Evolutionary conservation across 108 stramenopile species (phyloP).

Genomic region (Stephanodiscus minutulus): DNA sequence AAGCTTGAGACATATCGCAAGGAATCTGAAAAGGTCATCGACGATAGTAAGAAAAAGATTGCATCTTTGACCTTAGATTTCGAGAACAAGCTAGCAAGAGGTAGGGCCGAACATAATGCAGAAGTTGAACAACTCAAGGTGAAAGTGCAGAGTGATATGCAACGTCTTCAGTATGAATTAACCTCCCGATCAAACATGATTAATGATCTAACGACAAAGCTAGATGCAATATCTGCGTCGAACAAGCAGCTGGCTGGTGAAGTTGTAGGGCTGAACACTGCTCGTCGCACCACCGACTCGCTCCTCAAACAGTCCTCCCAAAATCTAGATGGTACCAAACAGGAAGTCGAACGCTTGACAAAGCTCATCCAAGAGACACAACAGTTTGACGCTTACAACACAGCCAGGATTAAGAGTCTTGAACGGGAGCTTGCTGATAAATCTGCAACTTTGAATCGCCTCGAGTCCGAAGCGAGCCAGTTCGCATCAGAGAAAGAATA

Average conservation of each 20-base stretch:
- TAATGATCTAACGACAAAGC: conserved; percentile 25
- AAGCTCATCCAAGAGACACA: conserved; percentile 11
- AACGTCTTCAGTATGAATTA: conserved; percentile 32
- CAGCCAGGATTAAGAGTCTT: conserved; percentile 16
- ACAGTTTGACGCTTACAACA: conserved; percentile 18
- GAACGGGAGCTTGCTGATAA: conserved; percentile 27
- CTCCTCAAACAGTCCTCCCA: conserved; percentile 21
- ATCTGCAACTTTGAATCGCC: conserved; percentile 20
- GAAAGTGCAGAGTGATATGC: conserved; percentile 26
- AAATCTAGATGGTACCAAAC: conserved; percentile 17
- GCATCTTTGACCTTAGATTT: conserved; percentile 16
- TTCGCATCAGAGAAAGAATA: conserved; percentile 28
- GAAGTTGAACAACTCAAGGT: conserved; percentile 20
- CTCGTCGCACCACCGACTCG: conserved; percentile 21
- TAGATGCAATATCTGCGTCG: conserved; percentile 10
- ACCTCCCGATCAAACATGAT: conserved; percentile 19
- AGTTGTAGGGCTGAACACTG: conserved; percentile 27
- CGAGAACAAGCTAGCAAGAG: conserved; percentile 18
- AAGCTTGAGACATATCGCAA: conserved; percentile 24
- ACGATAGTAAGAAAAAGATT: conserved; percentile 32
- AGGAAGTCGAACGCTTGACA: conserved; percentile 38
- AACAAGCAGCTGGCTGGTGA: conserved; percentile 36
- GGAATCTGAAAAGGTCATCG: conserved; percentile 25
- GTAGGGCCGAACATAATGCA: conserved; percentile 20
- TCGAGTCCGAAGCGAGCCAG: conserved; percentile 14